A percentile compares a stretch with the other conserved stretches of the same genome.
phyloP scores from a whole-genome alignment of 2,329 filamentous ascomycete species.

The Aspergillus arachidicola region DNA sequence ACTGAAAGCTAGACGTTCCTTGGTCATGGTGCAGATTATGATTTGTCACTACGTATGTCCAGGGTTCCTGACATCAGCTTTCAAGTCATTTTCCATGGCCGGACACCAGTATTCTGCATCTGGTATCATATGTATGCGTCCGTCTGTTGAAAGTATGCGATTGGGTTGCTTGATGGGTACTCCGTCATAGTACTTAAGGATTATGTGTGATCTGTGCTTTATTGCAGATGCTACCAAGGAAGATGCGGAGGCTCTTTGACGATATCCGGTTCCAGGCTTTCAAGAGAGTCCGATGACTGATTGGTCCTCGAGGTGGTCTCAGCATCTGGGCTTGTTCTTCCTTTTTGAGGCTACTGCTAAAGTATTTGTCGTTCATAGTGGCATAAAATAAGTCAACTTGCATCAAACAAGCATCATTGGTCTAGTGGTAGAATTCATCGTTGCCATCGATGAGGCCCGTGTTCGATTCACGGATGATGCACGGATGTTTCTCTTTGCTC shows the following conservation, averaged over 20 bases:
- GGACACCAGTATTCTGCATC: neutral
- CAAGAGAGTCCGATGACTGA: neutral
- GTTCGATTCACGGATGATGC: slow-evolving; percentile 53
- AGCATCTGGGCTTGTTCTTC: neutral
- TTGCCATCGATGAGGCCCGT: slow-evolving; percentile 51
- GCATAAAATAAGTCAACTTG: rapidly evolving
- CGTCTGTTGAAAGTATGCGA: neutral
- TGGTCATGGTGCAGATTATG: neutral
- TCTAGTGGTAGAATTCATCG: slow-evolving; percentile 51
- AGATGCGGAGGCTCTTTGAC: neutral
- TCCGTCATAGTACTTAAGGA: neutral
- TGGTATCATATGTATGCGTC: neutral
- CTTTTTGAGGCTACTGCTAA: neutral
- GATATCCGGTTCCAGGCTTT: neutral
- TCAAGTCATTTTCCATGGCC: neutral
- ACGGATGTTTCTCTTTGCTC: slow-evolving; percentile 12
- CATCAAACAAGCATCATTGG: slow-evolving; percentile 40
- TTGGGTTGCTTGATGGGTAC: neutral
- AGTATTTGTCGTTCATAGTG: neutral
- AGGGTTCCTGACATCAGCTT: neutral
- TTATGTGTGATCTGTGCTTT: neutral
- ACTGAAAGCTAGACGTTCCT: neutral
- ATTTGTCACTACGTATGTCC: neutral
- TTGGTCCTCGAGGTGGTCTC: neutral
- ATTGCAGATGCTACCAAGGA: neutral